Percentiles rank a stretch among this genome's conserved stretches.
Conservation (phyloP, 371 early-diverging fungal genomes). For the Saksenaea oblongispora region DNA sequence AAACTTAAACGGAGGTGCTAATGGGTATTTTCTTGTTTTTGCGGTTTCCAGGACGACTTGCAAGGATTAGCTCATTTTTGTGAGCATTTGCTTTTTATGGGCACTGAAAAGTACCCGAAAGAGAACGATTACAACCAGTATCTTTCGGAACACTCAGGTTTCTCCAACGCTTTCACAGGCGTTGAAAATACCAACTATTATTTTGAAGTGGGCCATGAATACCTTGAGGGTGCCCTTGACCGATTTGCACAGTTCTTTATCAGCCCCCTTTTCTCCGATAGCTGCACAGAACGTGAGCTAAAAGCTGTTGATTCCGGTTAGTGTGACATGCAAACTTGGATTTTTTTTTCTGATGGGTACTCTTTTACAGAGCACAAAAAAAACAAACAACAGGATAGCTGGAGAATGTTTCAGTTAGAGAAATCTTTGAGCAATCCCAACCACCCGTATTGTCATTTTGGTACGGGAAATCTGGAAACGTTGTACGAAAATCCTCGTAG, state of each 20-base stretch:
- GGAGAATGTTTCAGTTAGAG: slow-evolving; percentile 86
- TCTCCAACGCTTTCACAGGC: slow-evolving; percentile 95
- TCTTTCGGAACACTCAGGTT: slow-evolving; percentile 87
- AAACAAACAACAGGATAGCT: slow-evolving; percentile 84
- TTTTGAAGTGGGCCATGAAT: slow-evolving; percentile 85
- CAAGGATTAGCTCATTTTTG: slow-evolving; percentile 98
- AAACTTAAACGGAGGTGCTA: not conserved
- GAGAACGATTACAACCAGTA: slow-evolving; percentile 94
- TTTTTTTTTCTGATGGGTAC: not conserved
- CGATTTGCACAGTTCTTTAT: slow-evolving; percentile 96
- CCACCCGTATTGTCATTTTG: slow-evolving; percentile 89
- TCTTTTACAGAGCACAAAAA: slow-evolving; percentile 81
- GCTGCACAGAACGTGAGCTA: slow-evolving; percentile 90
- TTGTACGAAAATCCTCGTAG: slow-evolving; percentile 73
- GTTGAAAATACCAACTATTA: slow-evolving; percentile 94
- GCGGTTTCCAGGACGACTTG: slow-evolving; percentile 49
- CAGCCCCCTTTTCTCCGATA: slow-evolving; percentile 82
- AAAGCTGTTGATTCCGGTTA: slow-evolving; percentile 90
- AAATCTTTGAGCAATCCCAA: slow-evolving; percentile 72
- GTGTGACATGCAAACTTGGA: not conserved
- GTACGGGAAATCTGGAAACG: slow-evolving; percentile 84
- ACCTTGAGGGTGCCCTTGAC: slow-evolving; percentile 91
- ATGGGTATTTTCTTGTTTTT: not conserved
- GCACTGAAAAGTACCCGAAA: slow-evolving; percentile 84
- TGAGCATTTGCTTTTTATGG: slow-evolving; percentile 97